phyloP scores from a whole-genome alignment of 1,139 yeast genomes.

The Hyphopichia burtonii region DNA sequence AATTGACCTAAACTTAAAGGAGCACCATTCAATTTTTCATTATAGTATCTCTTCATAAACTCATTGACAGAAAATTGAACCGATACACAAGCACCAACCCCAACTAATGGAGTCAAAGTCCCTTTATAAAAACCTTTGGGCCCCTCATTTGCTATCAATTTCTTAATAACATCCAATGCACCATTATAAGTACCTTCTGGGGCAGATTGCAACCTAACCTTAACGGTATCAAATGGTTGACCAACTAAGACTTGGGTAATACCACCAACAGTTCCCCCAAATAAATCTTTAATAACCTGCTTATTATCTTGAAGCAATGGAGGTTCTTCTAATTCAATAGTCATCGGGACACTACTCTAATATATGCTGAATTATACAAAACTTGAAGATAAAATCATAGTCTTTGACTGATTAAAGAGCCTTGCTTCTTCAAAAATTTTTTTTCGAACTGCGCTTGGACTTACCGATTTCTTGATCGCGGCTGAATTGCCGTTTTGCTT shows the following conservation, averaged over 20 bases:
- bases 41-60: constrained; percentile 79
- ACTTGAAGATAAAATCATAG: no score
- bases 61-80: constrained; percentile 84
- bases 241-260: constrained; percentile 81
- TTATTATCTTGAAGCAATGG: constrained; percentile 35
- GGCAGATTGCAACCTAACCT: constrained; percentile 57
- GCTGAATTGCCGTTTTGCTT: no score
- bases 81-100: constrained; percentile 93
- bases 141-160: constrained; percentile 74
- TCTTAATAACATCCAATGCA: constrained; percentile 72
- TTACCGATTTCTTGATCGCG: no score
- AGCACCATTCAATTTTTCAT: constrained; percentile 37
- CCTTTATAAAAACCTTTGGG: constrained; percentile 84
- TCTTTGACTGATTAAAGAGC: no score
- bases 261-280: constrained; percentile 93
- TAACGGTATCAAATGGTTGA: no score
- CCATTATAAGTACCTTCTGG: constrained; percentile 74
- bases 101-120: constrained; percentile 78
- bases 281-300: constrained; percentile 74
- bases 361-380: no score
- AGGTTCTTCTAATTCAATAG: constrained; percentile 50
- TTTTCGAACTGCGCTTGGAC: no score
- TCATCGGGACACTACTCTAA: constrained; percentile 24
- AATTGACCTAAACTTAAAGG: constrained; percentile 52
- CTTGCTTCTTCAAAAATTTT: no score